phyloP scores from a whole-genome alignment of 2,329 filamentous ascomycete species.

The Xylariales sp. region DNA sequence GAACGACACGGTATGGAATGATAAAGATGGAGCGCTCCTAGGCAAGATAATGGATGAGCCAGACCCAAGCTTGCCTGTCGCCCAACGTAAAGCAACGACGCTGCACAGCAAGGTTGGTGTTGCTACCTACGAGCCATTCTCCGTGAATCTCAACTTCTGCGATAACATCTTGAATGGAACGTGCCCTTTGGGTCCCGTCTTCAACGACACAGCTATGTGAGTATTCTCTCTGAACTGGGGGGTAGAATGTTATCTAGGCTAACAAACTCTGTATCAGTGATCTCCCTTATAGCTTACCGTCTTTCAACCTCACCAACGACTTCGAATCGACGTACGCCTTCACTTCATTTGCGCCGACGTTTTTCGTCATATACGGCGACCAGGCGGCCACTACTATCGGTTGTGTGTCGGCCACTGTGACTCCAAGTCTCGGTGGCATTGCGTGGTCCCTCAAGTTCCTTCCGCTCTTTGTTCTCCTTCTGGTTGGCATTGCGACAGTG shows the following conservation, averaged over 20 bases:
- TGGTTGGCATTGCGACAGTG: conserved; percentile 77
- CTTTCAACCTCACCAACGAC: conserved; percentile 68
- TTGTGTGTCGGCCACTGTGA: conserved; percentile 78
- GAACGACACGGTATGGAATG: conserved; percentile 53
- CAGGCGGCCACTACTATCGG: conserved; percentile 57
- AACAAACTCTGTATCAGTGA: not conserved
- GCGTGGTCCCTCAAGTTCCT: conserved; percentile 68
- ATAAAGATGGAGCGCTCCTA: conserved; percentile 52
- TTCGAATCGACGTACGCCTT: conserved; percentile 84
- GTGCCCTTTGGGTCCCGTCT: conserved; percentile 75
- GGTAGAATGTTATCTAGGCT: too few species aligned
- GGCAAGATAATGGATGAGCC: conserved; percentile 75
- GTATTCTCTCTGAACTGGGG: too few species aligned
- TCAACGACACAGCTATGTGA: conserved; percentile 43
- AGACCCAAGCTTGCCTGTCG: conserved; percentile 31
- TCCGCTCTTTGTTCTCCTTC: conserved; percentile 70
- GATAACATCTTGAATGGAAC: conserved; percentile 50
- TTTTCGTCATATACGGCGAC: conserved; percentile 75
- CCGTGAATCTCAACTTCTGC: conserved; percentile 61
- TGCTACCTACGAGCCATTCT: conserved; percentile 70
- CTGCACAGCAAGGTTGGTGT: conserved; percentile 68
- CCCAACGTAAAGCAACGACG: conserved; percentile 62
- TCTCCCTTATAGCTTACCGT: conserved; percentile 51
- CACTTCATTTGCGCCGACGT: conserved; percentile 69
- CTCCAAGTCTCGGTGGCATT: conserved; percentile 72